These are phyloP conservation scores for Ashbya aceris DNA, from an alignment of 1,139 yeast species.

Conservation along the genomic window DNA sequence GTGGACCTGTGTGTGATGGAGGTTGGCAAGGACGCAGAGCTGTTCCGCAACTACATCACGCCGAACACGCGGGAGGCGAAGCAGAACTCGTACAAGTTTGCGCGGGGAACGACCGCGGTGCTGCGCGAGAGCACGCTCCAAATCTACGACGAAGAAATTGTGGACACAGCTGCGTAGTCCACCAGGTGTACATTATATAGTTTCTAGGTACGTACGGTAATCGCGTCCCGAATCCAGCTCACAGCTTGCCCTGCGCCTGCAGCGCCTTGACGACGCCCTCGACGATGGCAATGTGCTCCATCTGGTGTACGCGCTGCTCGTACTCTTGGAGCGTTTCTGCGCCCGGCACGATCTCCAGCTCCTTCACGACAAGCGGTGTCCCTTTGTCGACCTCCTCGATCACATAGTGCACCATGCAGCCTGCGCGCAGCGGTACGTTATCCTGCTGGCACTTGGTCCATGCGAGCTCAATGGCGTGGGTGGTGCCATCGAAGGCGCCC, in stretches of 20 bases:
- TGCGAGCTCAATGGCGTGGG: conserved; percentile 88
- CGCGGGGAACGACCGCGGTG: conserved; percentile 87
- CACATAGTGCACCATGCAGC: conserved; percentile 93
- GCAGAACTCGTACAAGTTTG: conserved; percentile 73
- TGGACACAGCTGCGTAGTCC: conserved; percentile 25
- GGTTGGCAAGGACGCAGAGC: conserved; percentile 73
- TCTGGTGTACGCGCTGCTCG: conserved; percentile 72
- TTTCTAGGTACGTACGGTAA: conserved; percentile 1
- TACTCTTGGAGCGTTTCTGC: conserved; percentile 66
- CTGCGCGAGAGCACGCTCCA: conserved; percentile 56
- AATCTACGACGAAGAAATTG: conserved; percentile 58
- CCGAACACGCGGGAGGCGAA: conserved; percentile 83
- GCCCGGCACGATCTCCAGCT: conserved; percentile 56
- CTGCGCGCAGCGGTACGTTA: conserved; percentile 48
- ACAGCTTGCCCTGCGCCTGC: conserved; percentile 7
- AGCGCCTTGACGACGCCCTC: conserved; percentile 72
- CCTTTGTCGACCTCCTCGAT: conserved; percentile 94
- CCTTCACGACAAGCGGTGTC: conserved; percentile 74
- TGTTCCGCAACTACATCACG: conserved; percentile 77
- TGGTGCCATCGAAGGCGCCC: conserved; percentile 90
- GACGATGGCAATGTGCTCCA: conserved; percentile 86
- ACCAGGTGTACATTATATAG: background rate
- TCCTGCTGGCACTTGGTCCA: conserved; percentile 87
- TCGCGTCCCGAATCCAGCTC: background rate
- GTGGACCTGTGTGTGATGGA: conserved; percentile 97